phyloP scores from a whole-genome alignment of 257 asterid genomes.

The Nyctanthes arbortristis region DNA sequence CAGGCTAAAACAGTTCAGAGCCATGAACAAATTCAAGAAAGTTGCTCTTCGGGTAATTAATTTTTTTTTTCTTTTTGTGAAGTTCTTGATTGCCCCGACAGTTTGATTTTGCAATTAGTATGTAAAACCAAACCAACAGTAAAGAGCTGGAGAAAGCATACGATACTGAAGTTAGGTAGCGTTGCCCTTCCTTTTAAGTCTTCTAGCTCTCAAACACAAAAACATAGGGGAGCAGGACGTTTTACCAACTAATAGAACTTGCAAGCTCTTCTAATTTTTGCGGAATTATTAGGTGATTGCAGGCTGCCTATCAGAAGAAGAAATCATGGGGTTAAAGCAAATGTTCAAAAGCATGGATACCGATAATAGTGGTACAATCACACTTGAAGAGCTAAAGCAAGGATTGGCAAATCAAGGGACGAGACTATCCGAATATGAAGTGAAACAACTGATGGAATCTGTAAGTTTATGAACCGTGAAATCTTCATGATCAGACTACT shows the following conservation, averaged over 20 bases:
- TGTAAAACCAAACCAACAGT: too few relatives aligned
- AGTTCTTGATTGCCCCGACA: too few relatives aligned
- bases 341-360: slow-evolving; percentile 71
- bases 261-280: not conserved
- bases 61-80: not conserved
- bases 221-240: too few relatives aligned
- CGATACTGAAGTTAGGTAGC: too few relatives aligned
- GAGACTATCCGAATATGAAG: slow-evolving; percentile 59
- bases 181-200: too few relatives aligned
- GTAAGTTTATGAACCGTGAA: slow-evolving; percentile 31
- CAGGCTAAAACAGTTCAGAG: slow-evolving; percentile 60
- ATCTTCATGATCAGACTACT: not conserved
- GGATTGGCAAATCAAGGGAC: slow-evolving; percentile 66
- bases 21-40: slow-evolving; percentile 70
- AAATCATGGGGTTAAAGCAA: slow-evolving; percentile 62
- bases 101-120: too few relatives aligned
- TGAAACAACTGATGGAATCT: slow-evolving; percentile 65
- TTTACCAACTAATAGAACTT: too few relatives aligned
- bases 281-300: slow-evolving; percentile 48
- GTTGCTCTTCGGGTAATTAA: slow-evolving; percentile 55
- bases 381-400: slow-evolving; percentile 66
- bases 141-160: too few relatives aligned
- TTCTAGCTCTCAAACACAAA: too few relatives aligned
- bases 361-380: slow-evolving; percentile 66
- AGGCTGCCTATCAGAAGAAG: slow-evolving; percentile 70